A percentile compares a stretch with the other conserved stretches of the same genome.
Conservation (phyloP, 2,329 filamentous ascomycete genomes). For the Xylaria polymorpha region DNA sequence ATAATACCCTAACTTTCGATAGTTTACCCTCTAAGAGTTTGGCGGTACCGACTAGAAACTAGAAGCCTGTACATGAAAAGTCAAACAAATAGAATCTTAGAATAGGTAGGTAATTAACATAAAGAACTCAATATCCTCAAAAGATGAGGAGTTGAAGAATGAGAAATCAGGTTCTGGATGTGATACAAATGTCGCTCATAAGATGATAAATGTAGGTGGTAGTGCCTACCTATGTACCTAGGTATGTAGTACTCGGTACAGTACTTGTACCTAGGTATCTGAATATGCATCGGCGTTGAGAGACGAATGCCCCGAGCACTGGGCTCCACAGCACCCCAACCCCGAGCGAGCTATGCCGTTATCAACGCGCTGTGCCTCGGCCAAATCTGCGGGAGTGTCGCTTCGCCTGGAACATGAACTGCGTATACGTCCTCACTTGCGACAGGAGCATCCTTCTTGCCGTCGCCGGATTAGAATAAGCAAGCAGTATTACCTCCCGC, state of each 20-base stretch:
- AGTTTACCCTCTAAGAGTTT: too few species aligned
- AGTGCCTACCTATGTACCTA: neutral
- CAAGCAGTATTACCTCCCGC: neutral
- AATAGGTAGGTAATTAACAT: too few species aligned
- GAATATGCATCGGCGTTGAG: neutral
- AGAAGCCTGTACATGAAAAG: neutral
- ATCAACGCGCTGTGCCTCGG: conserved; percentile 33
- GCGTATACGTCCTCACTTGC: conserved; percentile 2
- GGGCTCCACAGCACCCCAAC: conserved; percentile 15
- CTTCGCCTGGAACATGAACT: conserved; percentile 13
- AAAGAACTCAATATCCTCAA: neutral
- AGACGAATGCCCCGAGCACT: conserved; percentile 14
- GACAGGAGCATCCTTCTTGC: conserved; percentile 1
- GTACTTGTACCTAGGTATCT: too few species aligned
- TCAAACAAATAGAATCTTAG: neutral
- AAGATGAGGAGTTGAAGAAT: neutral
- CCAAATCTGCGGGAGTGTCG: conserved; percentile 26
- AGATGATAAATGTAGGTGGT: too few species aligned
- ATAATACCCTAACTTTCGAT: too few species aligned
- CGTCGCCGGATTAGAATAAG: neutral
- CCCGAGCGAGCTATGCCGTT: conserved; percentile 26
- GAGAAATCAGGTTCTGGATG: neutral
- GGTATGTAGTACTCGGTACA: too few species aligned
- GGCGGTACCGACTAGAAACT: too few species aligned
- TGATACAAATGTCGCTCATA: too few species aligned